These are phyloP conservation scores for Endogone sp. DNA, from an alignment of 192 early-diverging fungal species.

Conservation along the genomic window DNA sequence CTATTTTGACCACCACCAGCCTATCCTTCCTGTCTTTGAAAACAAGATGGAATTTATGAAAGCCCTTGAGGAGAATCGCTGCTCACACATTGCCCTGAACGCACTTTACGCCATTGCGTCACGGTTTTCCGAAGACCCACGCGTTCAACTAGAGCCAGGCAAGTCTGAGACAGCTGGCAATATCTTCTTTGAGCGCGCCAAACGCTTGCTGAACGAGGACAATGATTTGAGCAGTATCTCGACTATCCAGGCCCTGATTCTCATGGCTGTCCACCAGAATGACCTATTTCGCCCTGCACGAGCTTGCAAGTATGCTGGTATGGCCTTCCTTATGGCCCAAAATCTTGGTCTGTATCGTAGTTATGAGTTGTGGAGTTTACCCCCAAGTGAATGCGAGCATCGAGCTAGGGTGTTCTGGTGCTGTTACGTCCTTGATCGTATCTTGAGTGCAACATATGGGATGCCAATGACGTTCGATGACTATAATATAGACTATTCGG, in stretches of 20 bases:
- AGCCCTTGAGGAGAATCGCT: too few relatives aligned
- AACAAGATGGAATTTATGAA: constrained; percentile 47
- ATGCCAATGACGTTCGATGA: constrained; percentile 28
- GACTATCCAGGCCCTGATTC: constrained; percentile 50
- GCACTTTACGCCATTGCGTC: constrained; percentile 31
- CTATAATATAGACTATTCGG: neutral
- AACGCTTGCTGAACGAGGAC: constrained; percentile 55
- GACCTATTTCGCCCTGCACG: constrained; percentile 52
- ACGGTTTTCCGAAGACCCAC: constrained; percentile 22
- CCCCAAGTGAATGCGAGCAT: constrained; percentile 22
- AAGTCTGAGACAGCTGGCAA: too few relatives aligned
- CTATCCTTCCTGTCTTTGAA: constrained; percentile 57
- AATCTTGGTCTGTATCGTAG: constrained; percentile 44
- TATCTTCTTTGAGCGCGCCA: constrained; percentile 52
- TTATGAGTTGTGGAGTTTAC: neutral
- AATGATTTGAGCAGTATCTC: constrained; percentile 45
- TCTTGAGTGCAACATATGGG: constrained; percentile 60
- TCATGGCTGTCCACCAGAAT: constrained; percentile 59
- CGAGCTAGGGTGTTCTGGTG: constrained; percentile 63
- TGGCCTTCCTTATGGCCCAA: constrained; percentile 64
- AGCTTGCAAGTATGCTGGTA: constrained; percentile 61
- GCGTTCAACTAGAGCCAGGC: constrained; percentile 20
- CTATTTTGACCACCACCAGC: constrained; percentile 57
- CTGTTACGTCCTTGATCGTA: constrained; percentile 65
- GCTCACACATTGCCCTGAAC: too few relatives aligned